phyloP scores from a whole-genome alignment of 352 stramenopile genomes.

The Peronospora farinosa region DNA sequence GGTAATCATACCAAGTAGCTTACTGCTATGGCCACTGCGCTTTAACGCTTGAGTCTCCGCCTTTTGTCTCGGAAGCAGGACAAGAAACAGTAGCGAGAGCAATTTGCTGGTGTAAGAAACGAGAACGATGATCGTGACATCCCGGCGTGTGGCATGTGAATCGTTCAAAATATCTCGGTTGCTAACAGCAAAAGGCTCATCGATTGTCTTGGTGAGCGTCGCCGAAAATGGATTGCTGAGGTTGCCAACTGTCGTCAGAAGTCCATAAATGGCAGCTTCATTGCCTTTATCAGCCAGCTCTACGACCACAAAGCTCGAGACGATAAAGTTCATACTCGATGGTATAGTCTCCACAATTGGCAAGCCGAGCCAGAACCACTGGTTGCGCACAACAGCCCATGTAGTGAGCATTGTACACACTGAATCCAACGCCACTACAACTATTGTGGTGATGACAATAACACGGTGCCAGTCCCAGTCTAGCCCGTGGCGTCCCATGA shows the following conservation, averaged over 20 bases:
- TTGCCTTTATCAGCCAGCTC: slow-evolving; percentile 41
- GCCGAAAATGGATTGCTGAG: slow-evolving; percentile 35
- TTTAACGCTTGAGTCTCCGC: slow-evolving; percentile 26
- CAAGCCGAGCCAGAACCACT: slow-evolving; percentile 40
- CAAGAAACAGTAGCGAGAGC: slow-evolving; percentile 31
- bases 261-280: slow-evolving; percentile 37
- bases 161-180: slow-evolving; percentile 36
- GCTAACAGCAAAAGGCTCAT: slow-evolving; percentile 29
- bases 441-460: slow-evolving; percentile 24
- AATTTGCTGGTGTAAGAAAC: slow-evolving; percentile 38
- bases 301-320: slow-evolving; percentile 40
- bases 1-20: slow-evolving; percentile 23
- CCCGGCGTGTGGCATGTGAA: slow-evolving; percentile 18
- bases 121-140: slow-evolving; percentile 34
- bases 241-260: slow-evolving; percentile 40
- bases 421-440: slow-evolving; percentile 26
- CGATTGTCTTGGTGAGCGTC: slow-evolving; percentile 32
- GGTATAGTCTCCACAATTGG: slow-evolving; percentile 32
- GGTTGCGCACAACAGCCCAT: slow-evolving; percentile 34
- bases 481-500: slow-evolving; percentile 32
- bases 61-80: slow-evolving; percentile 36
- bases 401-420: slow-evolving; percentile 31
- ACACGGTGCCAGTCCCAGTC: slow-evolving; percentile 36
- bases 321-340: slow-evolving; percentile 33
- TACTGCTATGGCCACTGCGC: slow-evolving; percentile 16